Conservation (phyloP, 495 filamentous ascomycete species). For the Lindgomyces ingoldianus region DNA sequence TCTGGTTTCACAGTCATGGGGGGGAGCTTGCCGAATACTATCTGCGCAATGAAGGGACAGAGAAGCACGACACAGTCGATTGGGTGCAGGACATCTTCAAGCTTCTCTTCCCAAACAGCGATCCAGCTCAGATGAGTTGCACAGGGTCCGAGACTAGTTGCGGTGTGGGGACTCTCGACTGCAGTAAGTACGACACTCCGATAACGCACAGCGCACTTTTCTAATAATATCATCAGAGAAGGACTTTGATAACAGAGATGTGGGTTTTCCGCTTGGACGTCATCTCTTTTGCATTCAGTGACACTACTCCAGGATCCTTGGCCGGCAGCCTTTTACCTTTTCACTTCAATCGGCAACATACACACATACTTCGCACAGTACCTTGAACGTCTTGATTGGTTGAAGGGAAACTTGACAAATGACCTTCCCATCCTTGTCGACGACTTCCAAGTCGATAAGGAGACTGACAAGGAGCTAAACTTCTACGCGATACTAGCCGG, state of each 20-base stretch:
- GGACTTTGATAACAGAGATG: neutral
- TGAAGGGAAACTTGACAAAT: slow-evolving; percentile 6
- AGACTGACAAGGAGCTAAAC: neutral
- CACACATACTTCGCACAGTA: slow-evolving; percentile 2
- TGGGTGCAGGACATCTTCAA: slow-evolving; percentile 7
- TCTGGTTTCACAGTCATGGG: slow-evolving; percentile 1
- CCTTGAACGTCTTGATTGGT: slow-evolving; percentile 1
- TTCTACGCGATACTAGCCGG: neutral
- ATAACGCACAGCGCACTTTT: neutral
- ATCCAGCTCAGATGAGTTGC: slow-evolving; percentile 4
- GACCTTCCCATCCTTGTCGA: slow-evolving; percentile 8
- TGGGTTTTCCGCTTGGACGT: neutral
- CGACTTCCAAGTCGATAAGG: slow-evolving; percentile 6
- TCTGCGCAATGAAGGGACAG: slow-evolving; percentile 1
- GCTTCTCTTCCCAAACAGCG: slow-evolving; percentile 3
- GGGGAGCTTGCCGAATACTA: slow-evolving; percentile 2
- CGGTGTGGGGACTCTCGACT: neutral
- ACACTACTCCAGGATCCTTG: neutral
- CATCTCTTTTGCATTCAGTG: neutral
- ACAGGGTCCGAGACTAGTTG: neutral
- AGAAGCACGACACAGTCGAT: slow-evolving; percentile 8
- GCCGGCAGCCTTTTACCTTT: neutral
- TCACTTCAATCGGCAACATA: slow-evolving; percentile 3
- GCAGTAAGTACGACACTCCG: slow-evolving; percentile 1
- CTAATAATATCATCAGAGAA: neutral